phyloP scores from a whole-genome alignment of 2,329 filamentous ascomycete species.

The Colletotrichum musae region DNA sequence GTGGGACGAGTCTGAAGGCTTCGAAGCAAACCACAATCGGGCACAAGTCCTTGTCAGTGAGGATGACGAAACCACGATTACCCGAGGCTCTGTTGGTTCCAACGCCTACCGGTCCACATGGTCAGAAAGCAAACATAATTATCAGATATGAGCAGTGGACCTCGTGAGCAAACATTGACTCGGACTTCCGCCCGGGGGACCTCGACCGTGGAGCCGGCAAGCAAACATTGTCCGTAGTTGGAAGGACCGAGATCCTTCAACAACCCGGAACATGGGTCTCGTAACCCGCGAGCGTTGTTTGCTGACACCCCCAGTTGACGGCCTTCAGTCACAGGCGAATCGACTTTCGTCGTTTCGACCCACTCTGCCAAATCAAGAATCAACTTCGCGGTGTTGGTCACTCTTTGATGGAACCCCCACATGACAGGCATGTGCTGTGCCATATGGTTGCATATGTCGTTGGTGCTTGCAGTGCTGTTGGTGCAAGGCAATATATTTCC shows the following conservation, averaged over 20 bases:
- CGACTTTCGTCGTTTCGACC: neutral
- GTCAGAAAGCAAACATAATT: no score
- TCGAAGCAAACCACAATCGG: no score
- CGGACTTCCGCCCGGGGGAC: no score
- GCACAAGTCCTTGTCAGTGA: no score
- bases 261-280: neutral
- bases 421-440: conserved; percentile 2
- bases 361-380: conserved; percentile 1
- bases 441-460: conserved; percentile 1
- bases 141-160: no score
- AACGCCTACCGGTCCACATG: no score
- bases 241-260: conserved; percentile 10
- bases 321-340: conserved; percentile 1
- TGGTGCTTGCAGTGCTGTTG: neutral
- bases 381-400: neutral
- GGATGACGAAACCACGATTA: no score
- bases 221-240: conserved; percentile 10
- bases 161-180: no score
- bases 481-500: neutral
- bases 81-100: no score
- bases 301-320: neutral
- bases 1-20: no score
- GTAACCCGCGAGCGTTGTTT: neutral
- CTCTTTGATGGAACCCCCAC: neutral
- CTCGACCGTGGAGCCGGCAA: conserved; percentile 3